phyloP scores from a whole-genome alignment of 345 rosid genomes.

The Toxicodendron radicans region DNA sequence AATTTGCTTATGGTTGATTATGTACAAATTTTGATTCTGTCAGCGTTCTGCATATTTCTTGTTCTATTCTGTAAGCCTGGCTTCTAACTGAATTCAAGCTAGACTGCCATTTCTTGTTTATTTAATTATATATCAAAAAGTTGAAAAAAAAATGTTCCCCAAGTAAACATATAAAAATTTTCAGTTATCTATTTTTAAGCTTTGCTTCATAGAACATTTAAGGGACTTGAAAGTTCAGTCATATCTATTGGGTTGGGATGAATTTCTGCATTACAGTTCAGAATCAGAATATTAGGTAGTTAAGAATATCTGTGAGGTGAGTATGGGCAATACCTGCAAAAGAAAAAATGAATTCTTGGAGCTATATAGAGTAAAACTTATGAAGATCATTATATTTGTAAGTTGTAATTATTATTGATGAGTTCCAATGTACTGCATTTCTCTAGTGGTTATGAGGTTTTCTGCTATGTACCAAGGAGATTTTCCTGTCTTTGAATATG shows the following conservation, averaged over 20 bases:
- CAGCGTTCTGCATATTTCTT: slow-evolving; percentile 5
- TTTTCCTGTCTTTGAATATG: background rate
- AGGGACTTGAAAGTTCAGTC: background rate
- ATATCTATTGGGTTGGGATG: background rate
- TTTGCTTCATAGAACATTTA: background rate
- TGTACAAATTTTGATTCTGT: slow-evolving; percentile 24
- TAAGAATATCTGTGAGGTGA: no score
- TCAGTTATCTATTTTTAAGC: background rate
- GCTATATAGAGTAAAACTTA: no score
- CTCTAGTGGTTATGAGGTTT: background rate
- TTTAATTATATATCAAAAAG: background rate
- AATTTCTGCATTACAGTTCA: background rate
- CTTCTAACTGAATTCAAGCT: background rate
- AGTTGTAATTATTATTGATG: background rate
- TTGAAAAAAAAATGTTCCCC: background rate
- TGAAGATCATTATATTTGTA: no score
- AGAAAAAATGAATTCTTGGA: no score
- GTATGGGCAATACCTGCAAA: no score
- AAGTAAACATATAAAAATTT: background rate
- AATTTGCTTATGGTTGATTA: background rate
- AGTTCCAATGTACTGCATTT: background rate
- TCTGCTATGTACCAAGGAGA: background rate
- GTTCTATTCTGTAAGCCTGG: background rate
- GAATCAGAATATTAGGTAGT: no score
- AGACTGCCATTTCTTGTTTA: background rate